Base-by-base conservation (phyloP, 345 rosid species). In the Excoecaria cochinchinensis region DNA sequence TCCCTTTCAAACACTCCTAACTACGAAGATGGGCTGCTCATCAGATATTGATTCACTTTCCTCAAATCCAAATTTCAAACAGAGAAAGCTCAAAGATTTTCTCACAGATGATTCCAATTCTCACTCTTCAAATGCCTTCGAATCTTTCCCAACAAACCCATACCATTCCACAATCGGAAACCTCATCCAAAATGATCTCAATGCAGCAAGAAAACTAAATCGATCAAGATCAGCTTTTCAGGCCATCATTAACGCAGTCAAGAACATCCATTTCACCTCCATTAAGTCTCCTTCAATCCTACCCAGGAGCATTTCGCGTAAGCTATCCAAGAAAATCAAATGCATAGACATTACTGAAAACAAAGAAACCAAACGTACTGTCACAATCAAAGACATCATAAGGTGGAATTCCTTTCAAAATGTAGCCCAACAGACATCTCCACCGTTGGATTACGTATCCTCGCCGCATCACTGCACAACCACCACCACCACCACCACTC, bases 381-480 rank as follows among this genome's bases (percentile, higher is more conserved):
- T 89, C 71, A 88, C 80, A 14, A 73, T 90, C 64, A 95, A 88
- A 84, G 99, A 95, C 79, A 92, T 95, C 69, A 84, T 95, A 63
- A 79, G 97, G 79, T 91, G 97, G 99, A 85, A 76, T 66, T 92
- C 99, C 15, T 92, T 88, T 78, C 84, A 85, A n/a, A 94, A 91
- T 79, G 59, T 88, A 67, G 71, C 46, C 31, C 93, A 85, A 25
- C 90, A 87, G 31, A 77, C 71, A 64, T 68, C 88, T 36, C 75
- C 36, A 8, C 81, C 76, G 62, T 52, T 46, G 8, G 79, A 75
- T 72, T 77, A 74, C 0, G 46, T 81, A 42, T 67, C 76, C 5
- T 76, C 89, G 1, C 84, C 81, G 36, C 79, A 71, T 38, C 82
- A 64, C 47, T 81, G 79, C 82, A 78, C 81, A 51, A 38, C 83